Conservation (phyloP, 2,329 filamentous ascomycete genomes). For the Sclerotiophoma versabilis region DNA sequence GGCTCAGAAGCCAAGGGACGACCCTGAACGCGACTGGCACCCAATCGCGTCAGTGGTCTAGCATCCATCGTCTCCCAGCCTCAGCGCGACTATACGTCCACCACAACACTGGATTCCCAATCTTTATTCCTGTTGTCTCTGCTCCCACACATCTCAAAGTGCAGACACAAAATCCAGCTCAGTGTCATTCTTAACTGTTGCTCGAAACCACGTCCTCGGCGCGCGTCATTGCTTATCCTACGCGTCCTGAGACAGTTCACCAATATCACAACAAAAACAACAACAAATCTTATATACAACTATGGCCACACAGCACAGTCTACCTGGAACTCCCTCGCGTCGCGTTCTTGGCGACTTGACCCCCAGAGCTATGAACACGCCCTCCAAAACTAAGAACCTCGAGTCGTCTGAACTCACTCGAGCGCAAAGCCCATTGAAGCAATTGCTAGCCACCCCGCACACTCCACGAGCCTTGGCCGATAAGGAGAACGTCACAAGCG, state of each 20-base stretch:
- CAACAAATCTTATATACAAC: conserved; percentile 10
- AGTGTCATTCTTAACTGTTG: not conserved
- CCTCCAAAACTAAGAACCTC: conserved; percentile 30
- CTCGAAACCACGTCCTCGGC: not conserved
- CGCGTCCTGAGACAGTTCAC: conserved; percentile 18
- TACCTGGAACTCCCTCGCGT: conserved; percentile 40
- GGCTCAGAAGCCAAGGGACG: conserved; percentile 1
- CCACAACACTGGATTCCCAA: conserved; percentile 8
- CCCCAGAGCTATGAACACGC: conserved; percentile 44
- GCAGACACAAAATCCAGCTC: not conserved
- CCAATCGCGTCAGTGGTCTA: conserved; percentile 12
- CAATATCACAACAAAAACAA: conserved; percentile 31
- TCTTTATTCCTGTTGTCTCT: not conserved
- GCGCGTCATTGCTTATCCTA: conserved; percentile 18
- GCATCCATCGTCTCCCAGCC: conserved; percentile 19
- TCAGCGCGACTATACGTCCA: conserved; percentile 21
- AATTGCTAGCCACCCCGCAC: conserved; percentile 38
- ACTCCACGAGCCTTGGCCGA: conserved; percentile 29
- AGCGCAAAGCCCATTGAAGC: conserved; percentile 46
- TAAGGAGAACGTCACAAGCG: conserved; percentile 40
- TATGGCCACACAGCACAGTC: conserved; percentile 37
- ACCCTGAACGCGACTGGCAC: conserved; percentile 13
- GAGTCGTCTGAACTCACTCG: conserved; percentile 33
- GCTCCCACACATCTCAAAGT: not conserved
- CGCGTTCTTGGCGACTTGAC: conserved; percentile 47